Evolutionary conservation across 345 rosid genomes (phyloP).

Genomic region (Citrus sinensis): DVS_A1.0 CM039167.1:21520501-21521000

Average conservation of each 20-base stretch:
- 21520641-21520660: conserved; percentile 78
- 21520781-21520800: too few relatives aligned
- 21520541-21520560: conserved; percentile 89
- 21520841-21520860: too few relatives aligned
- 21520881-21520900: too few relatives aligned
- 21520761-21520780: conserved; percentile 27
- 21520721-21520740: conserved; percentile 66
- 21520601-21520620: conserved; percentile 67
- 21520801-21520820: too few relatives aligned
- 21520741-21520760: conserved; percentile 57
- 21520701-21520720: conserved; percentile 71
- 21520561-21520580: conserved; percentile 87
- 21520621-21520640: conserved; percentile 87
- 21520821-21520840: too few relatives aligned
- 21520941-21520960: too few relatives aligned
- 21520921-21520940: rapidly evolving
- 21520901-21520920: rapidly evolving
- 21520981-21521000: too few relatives aligned
- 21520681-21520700: conserved; percentile 81
- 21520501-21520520: conserved; percentile 95
- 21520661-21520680: conserved; percentile 79
- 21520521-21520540: conserved; percentile 91
- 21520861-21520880: too few relatives aligned
- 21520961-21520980: too few relatives aligned
- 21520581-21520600: conserved; percentile 75